Evolutionary conservation across 176 grass and related monocot species (phyloP).

Genomic region (Alloteropsis semialata): DNA sequence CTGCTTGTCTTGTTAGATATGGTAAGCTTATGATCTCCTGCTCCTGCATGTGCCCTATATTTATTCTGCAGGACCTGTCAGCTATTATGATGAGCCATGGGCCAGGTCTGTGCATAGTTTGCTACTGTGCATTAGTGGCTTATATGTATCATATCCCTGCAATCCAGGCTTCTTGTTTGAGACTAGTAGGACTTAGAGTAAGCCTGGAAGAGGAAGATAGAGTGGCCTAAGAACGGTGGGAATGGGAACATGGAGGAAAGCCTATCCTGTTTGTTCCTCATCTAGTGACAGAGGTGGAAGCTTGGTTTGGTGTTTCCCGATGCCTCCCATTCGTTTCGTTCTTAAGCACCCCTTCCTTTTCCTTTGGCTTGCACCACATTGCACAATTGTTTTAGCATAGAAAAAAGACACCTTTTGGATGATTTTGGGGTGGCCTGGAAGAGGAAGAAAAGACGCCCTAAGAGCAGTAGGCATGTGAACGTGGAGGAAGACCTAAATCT

Average conservation of each 20-base stretch:
- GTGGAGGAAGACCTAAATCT: slow-evolving; percentile 5
- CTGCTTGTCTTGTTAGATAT: background rate
- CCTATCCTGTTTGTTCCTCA: background rate
- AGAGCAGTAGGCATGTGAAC: slow-evolving; percentile 16
- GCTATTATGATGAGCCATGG: no score
- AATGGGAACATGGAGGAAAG: slow-evolving; percentile 7
- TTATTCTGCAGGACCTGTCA: background rate
- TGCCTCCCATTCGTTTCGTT: slow-evolving; percentile 28
- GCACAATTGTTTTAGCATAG: background rate
- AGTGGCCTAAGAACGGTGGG: background rate
- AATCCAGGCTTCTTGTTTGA: background rate
- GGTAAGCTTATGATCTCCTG: slow-evolving; percentile 9
- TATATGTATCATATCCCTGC: slow-evolving; percentile 3
- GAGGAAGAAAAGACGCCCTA: slow-evolving; percentile 23
- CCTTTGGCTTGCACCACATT: background rate
- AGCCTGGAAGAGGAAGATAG: slow-evolving; percentile 36
- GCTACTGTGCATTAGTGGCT: background rate
- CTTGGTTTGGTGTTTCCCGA: slow-evolving; percentile 18
- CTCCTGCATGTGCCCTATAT: background rate
- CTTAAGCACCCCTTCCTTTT: slow-evolving; percentile 27
- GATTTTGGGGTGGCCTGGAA: background rate
- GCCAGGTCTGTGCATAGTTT: background rate
- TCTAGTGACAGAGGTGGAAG: background rate
- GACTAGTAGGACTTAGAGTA: slow-evolving; percentile 4
- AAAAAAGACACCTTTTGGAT: background rate